Base-by-base conservation (phyloP, 2,329 filamentous ascomycete genomes). In the Botryotinia calthae region DNA sequence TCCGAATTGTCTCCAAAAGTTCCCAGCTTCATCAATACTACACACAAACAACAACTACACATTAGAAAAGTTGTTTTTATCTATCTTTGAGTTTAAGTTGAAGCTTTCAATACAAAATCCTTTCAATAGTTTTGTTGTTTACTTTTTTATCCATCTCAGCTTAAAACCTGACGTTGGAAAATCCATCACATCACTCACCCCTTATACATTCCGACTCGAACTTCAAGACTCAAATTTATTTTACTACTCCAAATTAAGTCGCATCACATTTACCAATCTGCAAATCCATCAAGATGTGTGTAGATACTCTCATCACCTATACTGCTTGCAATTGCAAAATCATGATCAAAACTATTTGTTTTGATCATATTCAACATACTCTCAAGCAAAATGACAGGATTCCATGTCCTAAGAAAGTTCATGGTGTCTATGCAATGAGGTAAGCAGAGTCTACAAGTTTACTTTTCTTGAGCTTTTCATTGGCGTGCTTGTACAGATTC, bases 301-400 rank as follows among this genome's bases (percentile, higher is more conserved):
- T 25, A 6, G 37, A 68, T 28, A 68, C 48, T 25, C 34, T 56
- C n/a, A 22, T 56, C n/a, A 28, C 8, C 3, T 68, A 68, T 12
- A 42, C 37, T 5, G 37, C 14, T 22, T 68, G 65, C 25, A 10
- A 4, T 28, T 68, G 65, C 20, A 18, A 25, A 1, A 58, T 68
- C 7, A 68, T 68, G 65, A n/a, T 68, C 5, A 25, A 68, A 28
- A 68, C n/a, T 18, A 31, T 68, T 31, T 68, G 65, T 58, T 68
- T 42, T 31, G 65, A 68, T 31, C 34, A 68, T 44, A 42, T 68
- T 6, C 65, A 68, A 6, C 65, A 68, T 31, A 68, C 65, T 0
- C 28, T 42, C 2, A 31, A 42, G 25, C 65, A 68, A 20, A 5
- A 31, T 6, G 65, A 68, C 25, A 56, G 37, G 8, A 42, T 10